Base-by-base conservation (phyloP, 495 filamentous ascomycete species). In the Evansstolkia leycettana region DNA sequence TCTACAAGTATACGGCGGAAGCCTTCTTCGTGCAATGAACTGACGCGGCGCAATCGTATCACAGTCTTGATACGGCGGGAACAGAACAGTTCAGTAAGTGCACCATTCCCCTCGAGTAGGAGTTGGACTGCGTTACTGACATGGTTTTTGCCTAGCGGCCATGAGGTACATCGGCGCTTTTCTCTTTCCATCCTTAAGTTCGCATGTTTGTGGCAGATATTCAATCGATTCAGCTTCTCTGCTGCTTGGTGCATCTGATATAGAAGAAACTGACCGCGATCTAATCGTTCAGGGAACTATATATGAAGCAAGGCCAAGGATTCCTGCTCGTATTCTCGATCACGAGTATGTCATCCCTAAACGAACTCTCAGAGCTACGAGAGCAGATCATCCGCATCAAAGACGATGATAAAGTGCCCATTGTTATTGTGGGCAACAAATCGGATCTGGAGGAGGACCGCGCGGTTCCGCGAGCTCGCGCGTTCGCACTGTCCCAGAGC, bases 321-420 rank as follows among this genome's bases (percentile, higher is more conserved):
- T 98, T 98, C 60, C 76, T 98, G 38, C 73, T 98, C 35, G 90
- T 96, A 43, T 98, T 96, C 66, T 92, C 84, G 50, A 98, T 96
- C 51, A 94, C 88, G 19, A 90, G 82, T 47, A 70, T 75, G 50
- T 79, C 78, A 47, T 93, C 85, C 32, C 69, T 98, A 17, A 73
- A 77, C 48, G 90, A 98, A 53, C 77, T 98, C 14, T 69, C 75
- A 42, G 83, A 86, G 48, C 72, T 98, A 33, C 81, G 87, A 32
- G 90, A 96, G 49, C 87, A 95, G 60, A 96, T 98, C 48, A 80
- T 92, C 39, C 85, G 86, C 37, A 94, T 96, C 57, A 98, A 96
- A 63, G 87, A 94, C 53, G 85, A 94, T 56, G 79, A 84, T 38
- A 78, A 76, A 32, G 78, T 95, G 7, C 90, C 90, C 17, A 78